Evolutionary conservation across 345 rosid genomes (phyloP).

Genomic region (Sonneratia alba): DNA sequence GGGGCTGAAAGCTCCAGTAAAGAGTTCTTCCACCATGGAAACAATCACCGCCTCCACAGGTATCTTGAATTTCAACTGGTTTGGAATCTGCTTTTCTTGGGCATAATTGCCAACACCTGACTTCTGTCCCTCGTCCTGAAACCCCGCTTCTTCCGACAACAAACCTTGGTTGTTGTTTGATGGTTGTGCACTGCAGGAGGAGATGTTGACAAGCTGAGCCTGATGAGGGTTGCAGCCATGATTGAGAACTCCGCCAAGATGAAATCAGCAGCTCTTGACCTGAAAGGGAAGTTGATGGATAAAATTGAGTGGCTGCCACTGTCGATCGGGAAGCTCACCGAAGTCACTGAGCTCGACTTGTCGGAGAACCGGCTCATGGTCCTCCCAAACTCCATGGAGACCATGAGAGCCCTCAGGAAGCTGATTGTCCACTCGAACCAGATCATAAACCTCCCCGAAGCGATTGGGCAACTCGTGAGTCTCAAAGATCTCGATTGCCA

Average conservation of each 20-base stretch:
- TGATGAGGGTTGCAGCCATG: constrained; percentile 49
- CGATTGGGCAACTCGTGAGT: constrained; percentile 40
- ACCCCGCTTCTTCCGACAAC: no score
- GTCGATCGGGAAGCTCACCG: constrained; percentile 46
- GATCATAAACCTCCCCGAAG: constrained; percentile 47
- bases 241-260: constrained; percentile 45
- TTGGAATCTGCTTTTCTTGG: no score
- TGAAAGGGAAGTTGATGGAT: constrained; percentile 49
- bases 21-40: constrained; percentile 29
- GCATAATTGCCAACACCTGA: no score
- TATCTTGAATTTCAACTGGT: neutral
- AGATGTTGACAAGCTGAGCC: constrained; percentile 34
- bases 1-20: constrained; percentile 15
- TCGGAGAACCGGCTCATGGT: constrained; percentile 60
- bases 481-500: constrained; percentile 48
- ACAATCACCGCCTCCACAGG: neutral
- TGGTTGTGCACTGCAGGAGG: constrained; percentile 23
- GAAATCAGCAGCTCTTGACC: constrained; percentile 35
- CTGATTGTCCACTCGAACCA: constrained; percentile 53
- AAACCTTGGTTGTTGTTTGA: constrained; percentile 6
- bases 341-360: constrained; percentile 33
- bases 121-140: no score
- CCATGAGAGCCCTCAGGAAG: constrained; percentile 37
- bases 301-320: constrained; percentile 57
- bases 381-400: constrained; percentile 36